A percentile compares a stretch with the other conserved stretches of the same genome.
phyloP scores from a whole-genome alignment of 352 stramenopile species.

The Phytophthora megakarya region DNA sequence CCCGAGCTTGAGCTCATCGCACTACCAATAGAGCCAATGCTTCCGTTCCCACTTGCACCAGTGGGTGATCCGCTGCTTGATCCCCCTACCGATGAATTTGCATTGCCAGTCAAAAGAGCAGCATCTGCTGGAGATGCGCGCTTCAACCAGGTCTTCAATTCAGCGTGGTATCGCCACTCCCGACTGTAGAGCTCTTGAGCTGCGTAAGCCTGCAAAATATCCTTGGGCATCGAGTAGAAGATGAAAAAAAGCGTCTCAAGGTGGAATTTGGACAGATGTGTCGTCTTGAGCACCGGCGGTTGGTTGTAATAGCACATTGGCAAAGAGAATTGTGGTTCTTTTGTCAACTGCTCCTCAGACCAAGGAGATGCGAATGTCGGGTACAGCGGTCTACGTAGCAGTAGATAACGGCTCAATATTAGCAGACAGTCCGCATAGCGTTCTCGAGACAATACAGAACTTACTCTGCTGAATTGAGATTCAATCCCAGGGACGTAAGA shows the following conservation, averaged over 20 bases:
- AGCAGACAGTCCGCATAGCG: neutral
- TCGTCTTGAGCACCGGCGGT: slow-evolving; percentile 96
- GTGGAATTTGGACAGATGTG: slow-evolving; percentile 98
- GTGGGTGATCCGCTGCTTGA: slow-evolving; percentile 35
- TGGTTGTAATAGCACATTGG: slow-evolving; percentile 92
- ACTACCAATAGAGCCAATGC: slow-evolving; percentile 75
- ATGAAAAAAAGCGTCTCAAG: slow-evolving; percentile 99
- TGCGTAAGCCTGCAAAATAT: slow-evolving; percentile 94
- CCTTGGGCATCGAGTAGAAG: slow-evolving; percentile 99
- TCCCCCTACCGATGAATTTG: slow-evolving; percentile 32
- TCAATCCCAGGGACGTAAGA: slow-evolving; percentile 81
- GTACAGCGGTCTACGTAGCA: slow-evolving; percentile 60
- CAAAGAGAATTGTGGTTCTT: slow-evolving; percentile 85
- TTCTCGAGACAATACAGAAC: slow-evolving; percentile 11
- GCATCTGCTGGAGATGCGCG: slow-evolving; percentile 65
- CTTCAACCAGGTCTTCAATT: slow-evolving; percentile 98
- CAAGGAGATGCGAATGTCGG: slow-evolving; percentile 85
- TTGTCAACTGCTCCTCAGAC: slow-evolving; percentile 70
- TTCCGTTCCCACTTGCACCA: slow-evolving; percentile 39
- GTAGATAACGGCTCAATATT: neutral
- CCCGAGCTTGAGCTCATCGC: slow-evolving; percentile 39
- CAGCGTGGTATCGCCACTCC: slow-evolving; percentile 97
- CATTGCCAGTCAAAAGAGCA: slow-evolving; percentile 52
- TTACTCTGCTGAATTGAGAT: slow-evolving; percentile 86
- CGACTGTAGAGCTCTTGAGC: slow-evolving; percentile 91